Evolutionary conservation across 768 basidiomycete species (phyloP).

Genomic region (Cantharellus anzutake): DNA sequence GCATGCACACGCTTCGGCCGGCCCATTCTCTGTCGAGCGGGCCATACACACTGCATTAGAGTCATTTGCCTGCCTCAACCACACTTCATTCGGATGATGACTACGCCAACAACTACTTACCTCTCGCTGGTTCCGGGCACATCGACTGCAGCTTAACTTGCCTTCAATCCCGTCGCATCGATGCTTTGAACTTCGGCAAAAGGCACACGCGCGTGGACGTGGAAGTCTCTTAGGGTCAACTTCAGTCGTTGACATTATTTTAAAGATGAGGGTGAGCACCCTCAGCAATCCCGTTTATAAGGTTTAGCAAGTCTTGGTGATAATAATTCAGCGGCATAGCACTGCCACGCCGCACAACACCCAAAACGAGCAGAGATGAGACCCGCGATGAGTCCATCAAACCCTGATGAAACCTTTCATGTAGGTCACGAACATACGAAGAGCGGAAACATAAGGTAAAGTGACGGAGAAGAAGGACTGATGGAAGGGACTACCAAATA

Average conservation of each 20-base stretch:
- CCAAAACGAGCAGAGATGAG: no score
- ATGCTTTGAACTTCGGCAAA: conserved; percentile 1
- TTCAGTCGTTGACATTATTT: background rate
- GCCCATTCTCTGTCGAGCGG: background rate
- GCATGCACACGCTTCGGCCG: background rate
- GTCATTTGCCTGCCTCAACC: background rate
- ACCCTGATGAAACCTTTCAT: no score
- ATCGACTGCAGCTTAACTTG: background rate
- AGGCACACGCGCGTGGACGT: background rate
- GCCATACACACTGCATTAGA: background rate
- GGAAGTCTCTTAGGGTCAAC: background rate
- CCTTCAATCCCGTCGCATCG: conserved; percentile 1
- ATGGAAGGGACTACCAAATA: no score
- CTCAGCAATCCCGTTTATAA: background rate
- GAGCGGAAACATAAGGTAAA: no score
- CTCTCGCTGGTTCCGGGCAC: background rate
- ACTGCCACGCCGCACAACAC: no score
- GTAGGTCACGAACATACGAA: no score
- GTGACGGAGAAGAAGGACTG: no score
- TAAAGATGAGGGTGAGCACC: background rate
- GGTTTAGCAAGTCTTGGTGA: no score
- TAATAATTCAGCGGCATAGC: no score
- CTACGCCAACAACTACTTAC: background rate
- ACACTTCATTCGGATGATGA: background rate
- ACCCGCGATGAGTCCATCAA: no score